Percentiles rank a stretch among this genome's conserved stretches.
Conservation (phyloP, 257 asterid species). For the Euphrasia confusa region DNA sequence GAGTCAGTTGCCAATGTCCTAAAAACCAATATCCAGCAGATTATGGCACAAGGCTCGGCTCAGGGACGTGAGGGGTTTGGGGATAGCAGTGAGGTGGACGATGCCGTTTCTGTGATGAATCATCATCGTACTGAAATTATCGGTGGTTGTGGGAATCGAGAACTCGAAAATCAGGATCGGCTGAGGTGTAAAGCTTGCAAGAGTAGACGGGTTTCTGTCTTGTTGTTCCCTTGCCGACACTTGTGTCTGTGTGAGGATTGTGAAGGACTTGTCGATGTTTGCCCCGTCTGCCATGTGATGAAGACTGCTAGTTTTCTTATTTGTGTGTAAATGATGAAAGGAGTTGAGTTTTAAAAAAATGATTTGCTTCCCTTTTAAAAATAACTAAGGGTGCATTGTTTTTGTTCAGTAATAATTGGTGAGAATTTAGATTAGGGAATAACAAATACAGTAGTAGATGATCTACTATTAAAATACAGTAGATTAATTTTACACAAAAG, state of each 20-base stretch:
- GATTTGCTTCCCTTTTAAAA: too few species aligned
- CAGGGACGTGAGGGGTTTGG: conserved; percentile 56
- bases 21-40: conserved; percentile 48
- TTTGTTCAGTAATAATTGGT: too few species aligned
- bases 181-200: conserved; percentile 46
- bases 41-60: conserved; percentile 40
- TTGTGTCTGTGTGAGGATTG: conserved; percentile 55
- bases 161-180: background rate
- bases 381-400: too few species aligned
- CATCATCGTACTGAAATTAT: conserved; percentile 20
- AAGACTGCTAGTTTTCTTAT: conserved; percentile 61
- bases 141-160: background rate
- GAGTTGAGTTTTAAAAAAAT: too few species aligned
- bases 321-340: conserved; percentile 26
- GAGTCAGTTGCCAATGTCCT: conserved; percentile 47
- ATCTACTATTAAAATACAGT: too few species aligned
- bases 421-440: too few species aligned
- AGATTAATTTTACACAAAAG: too few species aligned
- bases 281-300: conserved; percentile 60
- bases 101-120: conserved; percentile 40
- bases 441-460: too few species aligned
- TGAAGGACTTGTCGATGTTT: conserved; percentile 39
- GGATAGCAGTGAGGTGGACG: conserved; percentile 49
- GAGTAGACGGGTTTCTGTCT: conserved; percentile 32
- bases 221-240: conserved; percentile 59